Evolutionary conservation across 257 asterid species (phyloP), one percentile per base, ranked within the genome.

Genomic region (Capsicum rhomboideum): DNA sequence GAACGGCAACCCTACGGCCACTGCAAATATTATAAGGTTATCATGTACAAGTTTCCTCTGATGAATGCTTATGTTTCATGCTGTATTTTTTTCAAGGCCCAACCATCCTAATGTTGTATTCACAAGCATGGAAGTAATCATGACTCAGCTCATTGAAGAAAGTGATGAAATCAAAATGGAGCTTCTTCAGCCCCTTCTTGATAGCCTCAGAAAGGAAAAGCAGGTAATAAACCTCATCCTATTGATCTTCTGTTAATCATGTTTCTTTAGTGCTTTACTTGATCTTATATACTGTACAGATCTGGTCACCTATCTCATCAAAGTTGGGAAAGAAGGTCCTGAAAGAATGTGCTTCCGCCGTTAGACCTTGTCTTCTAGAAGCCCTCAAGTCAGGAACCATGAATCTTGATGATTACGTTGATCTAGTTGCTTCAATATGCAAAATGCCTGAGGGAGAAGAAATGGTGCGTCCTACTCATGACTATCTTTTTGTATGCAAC

Each of bases 101-200:
- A 63, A 75, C 55, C 91, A 85, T 79, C 83, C 87, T 18, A 44
- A 40, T 63, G 85, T 53, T 54, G 87, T 86, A 72, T 82, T 85
- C 84, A 71, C 42, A 21, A 82, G 81, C 88, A 90, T 90, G 92
- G 90, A 88, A 80, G 69, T 49, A 12, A 85, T 90, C 82, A 90
- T 90, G 91, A 85, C 72, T 59, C 78, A 61, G 87, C 80, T 88
- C 53, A 78, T 90, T 72, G 84, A 82, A 8, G 89, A 84, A 71
- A 83, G 89, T 75, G 89, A 90, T 78, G 90, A 90, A 20, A 77
- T 88, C 55, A 84, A 89, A 44, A 37, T 79, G 12, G 90, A 82
- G 77, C 89, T 88, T 46, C 53, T 90, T 46, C 84, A 54, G 83
- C 82, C 86, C 53, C 88, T 90, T 79, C 82, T 90, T 49, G 63